phyloP scores from a whole-genome alignment of 148 eudicot genomes.

The Cornus suecica region DNA sequence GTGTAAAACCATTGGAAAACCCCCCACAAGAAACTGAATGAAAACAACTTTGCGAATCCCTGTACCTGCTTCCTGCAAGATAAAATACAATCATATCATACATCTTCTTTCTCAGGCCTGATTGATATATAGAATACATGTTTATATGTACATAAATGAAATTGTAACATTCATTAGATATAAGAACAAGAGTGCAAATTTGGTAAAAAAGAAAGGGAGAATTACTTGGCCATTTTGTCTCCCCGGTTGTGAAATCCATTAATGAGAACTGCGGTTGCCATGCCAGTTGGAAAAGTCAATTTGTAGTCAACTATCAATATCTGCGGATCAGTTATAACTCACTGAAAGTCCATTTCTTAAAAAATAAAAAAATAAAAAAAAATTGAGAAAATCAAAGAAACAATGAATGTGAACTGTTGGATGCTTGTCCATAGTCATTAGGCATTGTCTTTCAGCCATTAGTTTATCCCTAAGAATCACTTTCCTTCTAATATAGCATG shows the following conservation, averaged over 20 bases:
- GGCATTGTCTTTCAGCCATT: no score
- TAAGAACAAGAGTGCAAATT: background rate
- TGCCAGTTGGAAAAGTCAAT: conserved; percentile 70
- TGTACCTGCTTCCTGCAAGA: conserved; percentile 57
- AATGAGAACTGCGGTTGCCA: conserved; percentile 87
- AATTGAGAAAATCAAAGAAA: no score
- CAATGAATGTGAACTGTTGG: no score
- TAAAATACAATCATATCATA: background rate
- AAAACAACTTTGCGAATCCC: conserved; percentile 51
- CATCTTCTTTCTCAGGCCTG: background rate
- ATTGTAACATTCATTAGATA: background rate
- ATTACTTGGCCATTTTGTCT: conserved; percentile 62
- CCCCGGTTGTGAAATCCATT: conserved; percentile 71
- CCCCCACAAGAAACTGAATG: conserved; percentile 66
- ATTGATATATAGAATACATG: background rate
- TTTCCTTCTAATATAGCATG: background rate
- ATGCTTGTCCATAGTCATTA: no score
- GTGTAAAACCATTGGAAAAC: conserved; percentile 75
- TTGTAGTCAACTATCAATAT: conserved; percentile 73
- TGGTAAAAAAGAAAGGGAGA: no score
- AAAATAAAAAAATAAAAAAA: no score
- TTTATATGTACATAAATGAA: no score
- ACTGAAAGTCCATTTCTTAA: no score
- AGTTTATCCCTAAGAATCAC: no score
- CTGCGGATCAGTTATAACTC: conserved; percentile 30